Base-by-base conservation (phyloP, 2,329 filamentous ascomycete genomes). In the Verticillium albo-atrum region DNA sequence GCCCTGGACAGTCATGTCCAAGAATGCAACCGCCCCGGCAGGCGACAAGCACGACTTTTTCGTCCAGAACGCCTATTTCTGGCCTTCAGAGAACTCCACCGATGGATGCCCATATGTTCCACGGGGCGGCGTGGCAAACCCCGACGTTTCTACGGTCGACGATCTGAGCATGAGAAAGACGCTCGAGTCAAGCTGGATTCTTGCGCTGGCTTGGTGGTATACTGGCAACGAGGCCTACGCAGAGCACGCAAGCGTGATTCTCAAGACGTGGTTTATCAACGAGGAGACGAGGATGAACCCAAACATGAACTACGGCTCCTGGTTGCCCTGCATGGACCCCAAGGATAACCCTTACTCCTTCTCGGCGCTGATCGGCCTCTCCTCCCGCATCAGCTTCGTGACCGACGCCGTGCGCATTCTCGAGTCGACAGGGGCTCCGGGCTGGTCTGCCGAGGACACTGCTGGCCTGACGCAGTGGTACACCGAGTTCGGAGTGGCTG, bases 201-300 rank as follows among this genome's bases (percentile, higher is more conserved):
- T 70, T 4, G 58, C 63, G 4, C 64, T 70, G 10, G 68, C 68
- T 4, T 70, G 66, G 64, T 70, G 64, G 42, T 70, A 70, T 56
- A 70, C 68, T 4, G 66, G 59, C n/a, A 53, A 66, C 5, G 54
- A 59, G 4, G 52, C 54, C 7, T 70, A 70, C 55, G 64, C 66
- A 1, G 25, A 28, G 23, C 67, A 70, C 52, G 68, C 68, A 2
- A 58, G 58, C 2, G 37, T 60, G 7, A 68, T 70, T 32, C 59
- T 70, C 3, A 61, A 64, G 12, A 70, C 65, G 2, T 70, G 68
- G 67, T 70, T 70, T 42, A 34, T 70, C 23, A 52, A 59, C 3
- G 54, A 62, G 2, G 57, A 55, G 3, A 70, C 68, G 4, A 60
- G 59, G 25, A 70, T 70, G 68, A 66, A 64, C 23, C 68, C 68